These are phyloP conservation scores for Leccinum aurantiacum DNA, from an alignment of 768 basidiomycete species.

Conservation along the genomic window DNA sequence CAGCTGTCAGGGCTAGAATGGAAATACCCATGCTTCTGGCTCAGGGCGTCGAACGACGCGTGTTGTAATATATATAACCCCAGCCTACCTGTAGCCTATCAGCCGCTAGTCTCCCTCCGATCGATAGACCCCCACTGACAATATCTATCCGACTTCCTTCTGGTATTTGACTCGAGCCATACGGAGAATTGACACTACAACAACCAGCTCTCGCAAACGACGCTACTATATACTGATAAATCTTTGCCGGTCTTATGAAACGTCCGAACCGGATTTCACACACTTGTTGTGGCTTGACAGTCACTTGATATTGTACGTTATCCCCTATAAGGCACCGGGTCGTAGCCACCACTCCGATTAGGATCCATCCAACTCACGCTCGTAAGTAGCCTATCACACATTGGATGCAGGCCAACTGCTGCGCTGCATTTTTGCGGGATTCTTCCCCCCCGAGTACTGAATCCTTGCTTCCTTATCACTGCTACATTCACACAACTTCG, in stretches of 20 bases:
- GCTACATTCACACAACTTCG: not conserved
- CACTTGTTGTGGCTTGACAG: not conserved
- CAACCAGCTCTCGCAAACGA: not conserved
- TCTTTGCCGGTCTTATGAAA: not conserved
- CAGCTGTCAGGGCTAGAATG: slow-evolving; percentile 8
- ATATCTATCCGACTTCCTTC: not conserved
- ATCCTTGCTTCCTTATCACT: not conserved
- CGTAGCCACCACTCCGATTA: too few relatives aligned
- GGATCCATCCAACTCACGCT: not conserved
- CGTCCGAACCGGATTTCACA: not conserved
- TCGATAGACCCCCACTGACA: not conserved
- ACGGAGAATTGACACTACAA: not conserved
- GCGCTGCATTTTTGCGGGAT: not conserved
- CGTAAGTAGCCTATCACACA: not conserved
- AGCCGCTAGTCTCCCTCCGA: not conserved
- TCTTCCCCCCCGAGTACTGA: not conserved
- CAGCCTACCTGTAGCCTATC: too few relatives aligned
- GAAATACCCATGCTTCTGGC: slow-evolving; percentile 12
- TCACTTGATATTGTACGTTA: not conserved
- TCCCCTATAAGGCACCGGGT: not conserved
- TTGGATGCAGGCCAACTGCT: not conserved
- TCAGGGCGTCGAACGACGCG: slow-evolving; percentile 10
- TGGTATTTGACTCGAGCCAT: not conserved
- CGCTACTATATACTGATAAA: not conserved
- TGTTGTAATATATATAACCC: not conserved